Evolutionary conservation across 805 yeast genomes (phyloP).

Genomic region (Starmerella bombicola): DNA sequence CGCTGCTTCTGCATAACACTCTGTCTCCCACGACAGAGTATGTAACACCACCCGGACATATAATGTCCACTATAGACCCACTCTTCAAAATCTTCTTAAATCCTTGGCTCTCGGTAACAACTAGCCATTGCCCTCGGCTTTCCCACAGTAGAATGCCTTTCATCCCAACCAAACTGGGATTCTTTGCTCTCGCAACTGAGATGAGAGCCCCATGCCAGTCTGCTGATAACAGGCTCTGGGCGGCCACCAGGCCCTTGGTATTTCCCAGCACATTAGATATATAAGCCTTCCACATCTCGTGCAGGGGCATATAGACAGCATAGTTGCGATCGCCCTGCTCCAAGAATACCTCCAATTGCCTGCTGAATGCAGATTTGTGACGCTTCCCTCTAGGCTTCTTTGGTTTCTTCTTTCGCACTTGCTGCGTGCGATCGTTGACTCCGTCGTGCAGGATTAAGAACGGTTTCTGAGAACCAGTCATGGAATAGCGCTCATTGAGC

Average conservation of each 20-base stretch:
- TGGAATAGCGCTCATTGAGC: slow-evolving; percentile 30
- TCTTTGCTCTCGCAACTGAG: slow-evolving; percentile 45
- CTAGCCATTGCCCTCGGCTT: slow-evolving; percentile 55
- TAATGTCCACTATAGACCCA: slow-evolving; percentile 45
- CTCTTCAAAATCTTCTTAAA: slow-evolving; percentile 49
- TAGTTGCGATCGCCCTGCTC: slow-evolving; percentile 25
- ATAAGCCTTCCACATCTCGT: slow-evolving; percentile 64
- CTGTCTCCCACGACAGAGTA: slow-evolving; percentile 71
- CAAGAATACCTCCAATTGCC: slow-evolving; percentile 29
- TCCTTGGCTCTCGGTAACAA: slow-evolving; percentile 38
- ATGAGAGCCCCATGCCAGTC: slow-evolving; percentile 71
- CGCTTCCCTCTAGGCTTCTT: slow-evolving; percentile 19
- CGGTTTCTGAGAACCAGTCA: slow-evolving; percentile 29
- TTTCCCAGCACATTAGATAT: slow-evolving; percentile 41
- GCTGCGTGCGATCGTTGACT: slow-evolving; percentile 1
- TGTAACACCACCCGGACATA: slow-evolving; percentile 23
- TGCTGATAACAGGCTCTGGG: slow-evolving; percentile 47
- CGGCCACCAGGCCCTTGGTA: slow-evolving; percentile 7
- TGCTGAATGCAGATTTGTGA: slow-evolving; percentile 25
- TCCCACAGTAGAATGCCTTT: slow-evolving; percentile 78
- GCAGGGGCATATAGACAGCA: slow-evolving; percentile 42
- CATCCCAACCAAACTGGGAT: slow-evolving; percentile 45
- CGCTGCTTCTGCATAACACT: slow-evolving; percentile 59
- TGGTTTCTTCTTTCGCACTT: slow-evolving; percentile 17
- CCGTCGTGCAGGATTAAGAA: slow-evolving; percentile 24